phyloP scores from a whole-genome alignment of 768 basidiomycete species.

The Leccinellum albellum region DNA sequence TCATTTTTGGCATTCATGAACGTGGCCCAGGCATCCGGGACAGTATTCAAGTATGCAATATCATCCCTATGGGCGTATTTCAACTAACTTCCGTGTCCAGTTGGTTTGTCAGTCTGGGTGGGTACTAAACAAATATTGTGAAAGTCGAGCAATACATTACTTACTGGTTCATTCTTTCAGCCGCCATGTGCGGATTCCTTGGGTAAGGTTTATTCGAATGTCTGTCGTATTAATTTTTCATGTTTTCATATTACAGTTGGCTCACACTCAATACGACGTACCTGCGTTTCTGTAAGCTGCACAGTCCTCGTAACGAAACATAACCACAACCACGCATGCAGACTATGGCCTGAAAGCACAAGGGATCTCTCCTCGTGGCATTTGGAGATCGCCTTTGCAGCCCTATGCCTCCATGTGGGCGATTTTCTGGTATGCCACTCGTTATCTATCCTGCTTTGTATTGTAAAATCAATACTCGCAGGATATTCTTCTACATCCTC shows the following conservation, averaged over 20 bases:
- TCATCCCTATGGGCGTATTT: constrained; percentile 2
- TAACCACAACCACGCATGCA: neutral
- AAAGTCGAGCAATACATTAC: neutral
- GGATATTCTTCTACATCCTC: constrained; percentile 49
- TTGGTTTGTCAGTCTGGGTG: constrained; percentile 67
- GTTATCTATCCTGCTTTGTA: constrained; percentile 9
- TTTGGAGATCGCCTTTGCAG: constrained; percentile 62
- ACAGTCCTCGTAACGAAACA: constrained; percentile 31
- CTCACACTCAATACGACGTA: constrained; percentile 67
- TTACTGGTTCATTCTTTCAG: neutral
- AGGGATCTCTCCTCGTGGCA: constrained; percentile 56
- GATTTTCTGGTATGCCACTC: constrained; percentile 54
- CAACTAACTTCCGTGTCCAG: constrained; percentile 30
- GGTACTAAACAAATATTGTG: constrained; percentile 9
- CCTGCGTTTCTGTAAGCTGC: constrained; percentile 58
- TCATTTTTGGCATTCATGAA: constrained; percentile 62
- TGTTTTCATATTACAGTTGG: constrained; percentile 49
- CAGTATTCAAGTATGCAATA: constrained; percentile 25
- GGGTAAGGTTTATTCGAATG: constrained; percentile 8
- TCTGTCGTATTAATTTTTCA: constrained; percentile 46
- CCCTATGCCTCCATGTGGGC: constrained; percentile 73
- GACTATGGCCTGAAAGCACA: constrained; percentile 14
- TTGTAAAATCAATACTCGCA: neutral
- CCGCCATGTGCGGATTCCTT: constrained; percentile 65
- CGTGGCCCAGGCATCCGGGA: constrained; percentile 50